Base-by-base conservation (phyloP, 768 basidiomycete species). In the Boletus insuetus region DNA sequence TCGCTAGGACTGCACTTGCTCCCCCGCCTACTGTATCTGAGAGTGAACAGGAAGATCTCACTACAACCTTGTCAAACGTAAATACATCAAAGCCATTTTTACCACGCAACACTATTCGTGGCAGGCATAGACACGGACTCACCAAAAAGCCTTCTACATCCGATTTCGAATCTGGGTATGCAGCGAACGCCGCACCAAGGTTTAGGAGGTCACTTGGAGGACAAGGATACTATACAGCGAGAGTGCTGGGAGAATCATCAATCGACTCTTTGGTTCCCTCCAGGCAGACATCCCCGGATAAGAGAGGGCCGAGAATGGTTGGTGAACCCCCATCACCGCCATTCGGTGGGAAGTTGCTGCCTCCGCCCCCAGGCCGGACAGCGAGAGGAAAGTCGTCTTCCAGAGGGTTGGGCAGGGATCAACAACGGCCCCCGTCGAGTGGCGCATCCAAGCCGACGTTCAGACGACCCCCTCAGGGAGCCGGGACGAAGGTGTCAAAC, bases 111-210 rank as follows among this genome's bases (percentile, higher is more conserved):
- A 65, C 76, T 6, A 51, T 74, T 19, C 79, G 83, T 37, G 76
- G 75, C 34, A 77, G 81, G 54, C 82, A 83, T 62, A 67, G 55
- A 55, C 80, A 77, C 38, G 61, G 77, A 44, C 71, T 79, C 41
- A 63, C 73, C 14, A 80, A 76, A 65, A 84, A 83, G 58, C 72
- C 82, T 38, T 86, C 87, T 10, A 77, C 78, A 11, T 95, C 94
- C 7, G 94, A 96, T 66, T 92, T 92, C 51, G 94, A 96, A 72
- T 84, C 89, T 53, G 85, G 94, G 45, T 96, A 95, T 72, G 93
- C 94, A 4, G 90, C 87, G n/a, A 94, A 94, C 65, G 85, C 94
- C 54, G 93, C 91, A 1, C 87, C 92, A 3, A 79, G 82, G 59
- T 86, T 91, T 60, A 74, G 87, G 22, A 82, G 83, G 50, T 66